phyloP scores from a whole-genome alignment of 192 early-diverging fungal genomes.

The Phycomyces nitens region DNA sequence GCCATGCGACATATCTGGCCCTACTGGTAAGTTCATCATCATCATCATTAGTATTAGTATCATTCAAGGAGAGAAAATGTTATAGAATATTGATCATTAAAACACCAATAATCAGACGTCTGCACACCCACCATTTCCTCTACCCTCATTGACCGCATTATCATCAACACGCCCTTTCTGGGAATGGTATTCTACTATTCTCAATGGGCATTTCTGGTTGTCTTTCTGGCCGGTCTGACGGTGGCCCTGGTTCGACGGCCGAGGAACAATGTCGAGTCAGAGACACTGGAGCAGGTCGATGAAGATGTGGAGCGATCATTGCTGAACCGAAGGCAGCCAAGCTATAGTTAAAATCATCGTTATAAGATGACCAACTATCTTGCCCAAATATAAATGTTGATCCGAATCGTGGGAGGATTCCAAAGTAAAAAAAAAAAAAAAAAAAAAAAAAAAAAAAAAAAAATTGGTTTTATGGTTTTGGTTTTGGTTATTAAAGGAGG shows the following conservation, averaged over 20 bases:
- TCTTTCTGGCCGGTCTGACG: constrained; percentile 36
- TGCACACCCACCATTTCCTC: constrained; percentile 59
- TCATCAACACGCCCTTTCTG: constrained; percentile 49
- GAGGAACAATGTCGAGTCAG: constrained; percentile 34
- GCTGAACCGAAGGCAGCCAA: constrained; percentile 1
- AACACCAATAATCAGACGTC: no score
- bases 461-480: no score
- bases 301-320: constrained; percentile 36
- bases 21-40: constrained; percentile 32
- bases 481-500: no score
- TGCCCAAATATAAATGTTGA: no score
- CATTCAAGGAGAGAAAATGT: no score
- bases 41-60: background rate
- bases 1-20: constrained; percentile 53
- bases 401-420: no score
- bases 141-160: constrained; percentile 41
- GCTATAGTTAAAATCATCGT: background rate
- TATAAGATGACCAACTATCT: no score
- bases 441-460: no score
- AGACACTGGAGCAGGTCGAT: constrained; percentile 31
- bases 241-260: constrained; percentile 38
- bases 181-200: constrained; percentile 51
- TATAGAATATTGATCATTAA: no score
- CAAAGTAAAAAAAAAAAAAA: no score
- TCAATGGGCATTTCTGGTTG: constrained; percentile 51